Evolutionary conservation across 2,329 filamentous ascomycete genomes (phyloP).

Genomic region (Colletotrichum gigasporum): DNA sequence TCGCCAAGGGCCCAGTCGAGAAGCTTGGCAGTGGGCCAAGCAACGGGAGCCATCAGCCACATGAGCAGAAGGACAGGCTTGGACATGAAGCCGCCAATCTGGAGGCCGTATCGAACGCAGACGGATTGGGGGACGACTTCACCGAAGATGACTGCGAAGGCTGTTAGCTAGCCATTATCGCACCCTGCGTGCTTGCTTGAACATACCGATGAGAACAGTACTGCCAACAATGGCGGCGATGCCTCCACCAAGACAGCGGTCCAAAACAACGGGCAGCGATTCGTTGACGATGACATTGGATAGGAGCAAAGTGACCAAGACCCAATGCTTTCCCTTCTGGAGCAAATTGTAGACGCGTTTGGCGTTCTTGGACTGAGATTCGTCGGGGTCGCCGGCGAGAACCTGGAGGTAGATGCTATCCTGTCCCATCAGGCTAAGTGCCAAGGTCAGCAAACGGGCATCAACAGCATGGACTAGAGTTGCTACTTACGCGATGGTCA

Average conservation of each 20-base stretch:
- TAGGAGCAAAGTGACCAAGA: conserved; percentile 90
- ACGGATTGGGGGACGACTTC: conserved; percentile 96
- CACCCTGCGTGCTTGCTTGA: not conserved
- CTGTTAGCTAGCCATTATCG: not conserved
- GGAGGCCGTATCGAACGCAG: conserved; percentile 94
- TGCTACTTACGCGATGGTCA: conserved; percentile 82
- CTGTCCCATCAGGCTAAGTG: conserved; percentile 68
- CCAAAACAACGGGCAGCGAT: conserved; percentile 92
- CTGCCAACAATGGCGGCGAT: conserved; percentile 94
- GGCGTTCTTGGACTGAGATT: conserved; percentile 87
- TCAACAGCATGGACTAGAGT: not conserved
- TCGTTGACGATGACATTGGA: conserved; percentile 99
- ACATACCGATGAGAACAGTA: conserved; percentile 89
- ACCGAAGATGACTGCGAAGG: conserved; percentile 86
- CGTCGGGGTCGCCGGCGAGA: conserved; percentile 84
- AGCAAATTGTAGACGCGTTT: conserved; percentile 82
- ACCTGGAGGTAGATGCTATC: conserved; percentile 98
- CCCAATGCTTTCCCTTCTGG: conserved; percentile 95
- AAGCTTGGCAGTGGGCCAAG: conserved; percentile 95
- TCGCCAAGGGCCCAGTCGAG: conserved; percentile 91
- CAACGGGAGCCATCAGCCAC: conserved; percentile 89
- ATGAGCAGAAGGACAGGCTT: conserved; percentile 88
- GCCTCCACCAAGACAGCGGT: conserved; percentile 91
- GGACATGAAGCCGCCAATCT: conserved; percentile 93
- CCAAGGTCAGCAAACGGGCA: conserved; percentile 25